phyloP scores from a whole-genome alignment of 2,329 filamentous ascomycete species.

The Pseudocercospora fijiensis region DNA sequence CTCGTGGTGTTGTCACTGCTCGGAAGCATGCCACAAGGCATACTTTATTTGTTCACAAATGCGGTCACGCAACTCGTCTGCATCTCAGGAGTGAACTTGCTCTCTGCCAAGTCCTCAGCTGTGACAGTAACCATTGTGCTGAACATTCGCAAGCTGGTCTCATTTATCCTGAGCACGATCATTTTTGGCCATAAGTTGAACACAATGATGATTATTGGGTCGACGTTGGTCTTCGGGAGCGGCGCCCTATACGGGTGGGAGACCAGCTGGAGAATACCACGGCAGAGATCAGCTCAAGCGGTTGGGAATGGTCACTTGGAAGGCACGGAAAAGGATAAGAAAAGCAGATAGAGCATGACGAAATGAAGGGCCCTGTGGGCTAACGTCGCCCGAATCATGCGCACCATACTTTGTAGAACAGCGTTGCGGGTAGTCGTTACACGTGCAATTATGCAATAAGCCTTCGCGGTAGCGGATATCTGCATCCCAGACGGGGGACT shows the following conservation, averaged over 20 bases:
- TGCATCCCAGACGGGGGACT: not conserved
- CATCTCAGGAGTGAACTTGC: slow-evolving; percentile 92
- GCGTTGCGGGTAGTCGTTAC: slow-evolving; percentile 1
- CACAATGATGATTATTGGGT: slow-evolving; percentile 74
- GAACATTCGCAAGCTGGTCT: slow-evolving; percentile 92
- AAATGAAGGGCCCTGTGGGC: slow-evolving; percentile 8
- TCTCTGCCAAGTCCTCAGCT: slow-evolving; percentile 83
- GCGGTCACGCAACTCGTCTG: slow-evolving; percentile 91
- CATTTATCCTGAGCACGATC: slow-evolving; percentile 86
- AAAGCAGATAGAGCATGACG: slow-evolving; percentile 10
- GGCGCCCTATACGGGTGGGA: slow-evolving; percentile 91
- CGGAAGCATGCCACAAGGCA: slow-evolving; percentile 59
- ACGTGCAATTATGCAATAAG: slow-evolving; percentile 9
- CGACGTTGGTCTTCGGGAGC: slow-evolving; percentile 81
- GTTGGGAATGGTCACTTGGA: not conserved
- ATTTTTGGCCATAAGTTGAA: slow-evolving; percentile 85
- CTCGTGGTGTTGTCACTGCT: slow-evolving; percentile 17
- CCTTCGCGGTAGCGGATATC: slow-evolving; percentile 3
- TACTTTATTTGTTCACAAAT: slow-evolving; percentile 70
- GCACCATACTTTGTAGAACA: not conserved
- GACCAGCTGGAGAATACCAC: slow-evolving; percentile 49
- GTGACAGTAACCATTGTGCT: slow-evolving; percentile 95
- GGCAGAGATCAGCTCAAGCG: slow-evolving; percentile 22
- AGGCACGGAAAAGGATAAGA: not conserved
- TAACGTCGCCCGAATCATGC: not conserved